Evolutionary conservation across 495 filamentous ascomycete genomes (phyloP), one percentile per base, ranked within the genome.

Genomic region (Annulohypoxylon nitens): DNA sequence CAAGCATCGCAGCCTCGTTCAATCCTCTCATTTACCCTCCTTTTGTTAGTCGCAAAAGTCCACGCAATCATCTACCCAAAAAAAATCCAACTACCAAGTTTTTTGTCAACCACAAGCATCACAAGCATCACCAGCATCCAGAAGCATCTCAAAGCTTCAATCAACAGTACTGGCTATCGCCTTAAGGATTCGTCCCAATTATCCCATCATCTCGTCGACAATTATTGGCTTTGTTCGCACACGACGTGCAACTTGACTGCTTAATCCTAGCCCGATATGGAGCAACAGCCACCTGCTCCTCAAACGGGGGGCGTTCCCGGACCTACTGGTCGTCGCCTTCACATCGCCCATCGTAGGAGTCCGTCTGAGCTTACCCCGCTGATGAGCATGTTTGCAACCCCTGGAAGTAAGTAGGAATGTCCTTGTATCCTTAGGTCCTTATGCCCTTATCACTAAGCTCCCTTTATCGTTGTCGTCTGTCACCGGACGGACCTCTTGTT

Each of bases 281-380:
- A 97, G 83, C 93, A 94, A 83, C 89, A 90, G 76, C 91, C 82
- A 73, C 81, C 83, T 75, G 83, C 83, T 81, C 84, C 84, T 75
- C 85, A 82, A 71, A 72, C 83, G 51, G 85, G 89, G 76, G 92
- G 90, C 78, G 90, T 92, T 58, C 89, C 91, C 80, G 94, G 94
- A 70, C 93, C 95, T 69, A 83, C 90, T 67, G 94, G 94, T 74
- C 94, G 96, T 78, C 92, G 94, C 81, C 89, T 98, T 74, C 95
- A 98, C 84, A 98, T 99, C 80, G 96, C 97, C 77, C 96, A 99
- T 83, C 91, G 96, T 78, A 89, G 96, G 81, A 98, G 94, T 83
- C 96, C 96, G 54, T 98, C 97, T 70, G 97, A 98, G 87, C 86
- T 99, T 78, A 99, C 96, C 53, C 97, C 97, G 68, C 85, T 99